Evolutionary conservation across 768 basidiomycete species (phyloP).

Genomic region (Coprinopsis cinerea): DNA sequence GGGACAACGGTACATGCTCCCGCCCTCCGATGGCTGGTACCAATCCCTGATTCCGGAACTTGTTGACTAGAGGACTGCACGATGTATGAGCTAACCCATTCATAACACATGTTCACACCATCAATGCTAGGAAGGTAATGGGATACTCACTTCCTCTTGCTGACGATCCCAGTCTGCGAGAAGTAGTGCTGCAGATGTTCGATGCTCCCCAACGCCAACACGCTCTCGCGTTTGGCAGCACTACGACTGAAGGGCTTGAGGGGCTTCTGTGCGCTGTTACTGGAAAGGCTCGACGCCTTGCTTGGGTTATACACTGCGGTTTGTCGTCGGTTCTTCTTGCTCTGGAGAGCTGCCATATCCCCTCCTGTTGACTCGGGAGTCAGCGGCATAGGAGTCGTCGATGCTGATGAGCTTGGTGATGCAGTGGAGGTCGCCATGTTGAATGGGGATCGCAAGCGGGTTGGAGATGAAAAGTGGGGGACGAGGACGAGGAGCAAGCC

Average conservation of each 20-base stretch:
- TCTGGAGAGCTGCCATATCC: constrained; percentile 15
- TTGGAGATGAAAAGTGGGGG: not conserved
- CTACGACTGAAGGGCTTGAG: constrained; percentile 85
- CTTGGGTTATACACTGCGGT: constrained; percentile 76
- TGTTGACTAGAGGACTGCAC: constrained; percentile 34
- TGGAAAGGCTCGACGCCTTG: constrained; percentile 29
- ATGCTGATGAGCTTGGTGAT: constrained; percentile 37
- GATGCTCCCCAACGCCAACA: constrained; percentile 93
- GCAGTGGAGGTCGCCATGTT: constrained; percentile 7
- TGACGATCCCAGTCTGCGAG: constrained; percentile 76
- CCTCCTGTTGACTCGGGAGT: constrained; percentile 57
- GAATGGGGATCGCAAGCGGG: not conserved
- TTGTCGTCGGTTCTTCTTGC: constrained; percentile 51
- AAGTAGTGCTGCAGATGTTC: constrained; percentile 95
- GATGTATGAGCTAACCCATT: not conserved
- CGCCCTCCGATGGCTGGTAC: constrained; percentile 74
- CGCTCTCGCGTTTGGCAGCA: constrained; percentile 89
- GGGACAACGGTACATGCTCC: constrained; percentile 36
- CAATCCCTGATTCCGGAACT: constrained; percentile 47
- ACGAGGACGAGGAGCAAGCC: too few relatives aligned
- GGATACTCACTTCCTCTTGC: constrained; percentile 61
- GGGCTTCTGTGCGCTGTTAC: constrained; percentile 50
- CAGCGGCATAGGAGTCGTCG: constrained; percentile 46
- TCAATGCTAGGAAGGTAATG: too few relatives aligned
- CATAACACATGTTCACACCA: too few relatives aligned